These are phyloP conservation scores for Neophaeococcomyces aloes DNA, from an alignment of 2,329 filamentous ascomycete species.

Conservation along the genomic window DNA sequence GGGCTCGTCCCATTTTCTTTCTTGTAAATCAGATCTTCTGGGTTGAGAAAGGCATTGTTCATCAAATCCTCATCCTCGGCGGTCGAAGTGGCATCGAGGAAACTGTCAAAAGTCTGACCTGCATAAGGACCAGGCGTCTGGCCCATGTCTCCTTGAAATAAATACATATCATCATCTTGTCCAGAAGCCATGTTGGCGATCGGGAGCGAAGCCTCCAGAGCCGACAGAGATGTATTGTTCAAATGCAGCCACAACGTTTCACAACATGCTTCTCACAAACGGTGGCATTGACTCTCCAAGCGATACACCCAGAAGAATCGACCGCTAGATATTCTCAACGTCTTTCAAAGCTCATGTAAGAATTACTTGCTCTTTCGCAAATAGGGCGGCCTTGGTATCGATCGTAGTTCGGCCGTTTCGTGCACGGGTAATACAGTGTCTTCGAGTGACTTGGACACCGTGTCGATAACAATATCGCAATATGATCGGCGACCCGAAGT, in stretches of 20 bases:
- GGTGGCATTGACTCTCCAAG: too few species aligned
- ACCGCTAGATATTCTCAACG: too few species aligned
- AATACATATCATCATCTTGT: conserved; percentile 34
- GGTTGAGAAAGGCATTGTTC: conserved; percentile 25
- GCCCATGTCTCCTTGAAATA: conserved; percentile 30
- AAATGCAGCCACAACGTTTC: background rate
- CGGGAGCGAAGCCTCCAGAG: background rate
- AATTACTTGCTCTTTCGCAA: too few species aligned
- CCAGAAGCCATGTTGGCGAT: conserved; percentile 18
- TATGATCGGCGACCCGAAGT: too few species aligned
- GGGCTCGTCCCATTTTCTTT: conserved; percentile 16
- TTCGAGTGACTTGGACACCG: too few species aligned
- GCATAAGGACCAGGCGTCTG: conserved; percentile 29
- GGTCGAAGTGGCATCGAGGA: conserved; percentile 30
- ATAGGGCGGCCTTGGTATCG: too few species aligned
- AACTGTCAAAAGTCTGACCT: conserved; percentile 34
- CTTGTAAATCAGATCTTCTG: conserved; percentile 18
- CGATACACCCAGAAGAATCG: too few species aligned
- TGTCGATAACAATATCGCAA: too few species aligned
- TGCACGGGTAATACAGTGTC: too few species aligned
- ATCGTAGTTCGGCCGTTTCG: too few species aligned
- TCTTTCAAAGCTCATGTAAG: too few species aligned
- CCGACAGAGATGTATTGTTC: background rate
- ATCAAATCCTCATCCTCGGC: conserved; percentile 23
- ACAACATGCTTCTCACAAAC: too few species aligned